Percentiles rank a stretch among this genome's conserved stretches.
phyloP scores from a whole-genome alignment of 2,329 filamentous ascomycete genomes.

The Elsinoe fawcettii region DNA sequence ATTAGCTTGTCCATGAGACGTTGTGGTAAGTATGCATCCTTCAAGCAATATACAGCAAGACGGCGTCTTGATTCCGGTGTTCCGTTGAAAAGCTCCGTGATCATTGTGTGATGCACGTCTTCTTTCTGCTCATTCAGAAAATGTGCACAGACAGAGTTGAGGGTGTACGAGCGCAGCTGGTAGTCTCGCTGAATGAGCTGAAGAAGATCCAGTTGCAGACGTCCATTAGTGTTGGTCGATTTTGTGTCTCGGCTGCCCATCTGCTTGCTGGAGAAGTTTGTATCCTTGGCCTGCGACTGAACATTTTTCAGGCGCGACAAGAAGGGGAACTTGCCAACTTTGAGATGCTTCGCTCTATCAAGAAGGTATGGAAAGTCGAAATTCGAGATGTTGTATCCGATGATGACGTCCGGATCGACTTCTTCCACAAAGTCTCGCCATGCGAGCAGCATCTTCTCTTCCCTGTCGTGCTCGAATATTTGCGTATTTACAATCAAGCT shows the following conservation, averaged over 20 bases:
- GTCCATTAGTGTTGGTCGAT: conserved; percentile 85
- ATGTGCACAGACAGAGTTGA: conserved; percentile 92
- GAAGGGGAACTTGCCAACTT: conserved; percentile 70
- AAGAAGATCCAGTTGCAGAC: conserved; percentile 86
- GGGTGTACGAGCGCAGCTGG: conserved; percentile 89
- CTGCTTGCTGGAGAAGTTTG: conserved; percentile 94
- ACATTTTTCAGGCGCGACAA: conserved; percentile 73
- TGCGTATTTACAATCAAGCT: conserved; percentile 93
- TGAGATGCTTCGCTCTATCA: conserved; percentile 77
- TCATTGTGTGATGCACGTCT: conserved; percentile 98
- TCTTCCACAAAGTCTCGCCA: conserved; percentile 87
- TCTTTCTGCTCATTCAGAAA: conserved; percentile 97
- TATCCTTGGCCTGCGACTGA: conserved; percentile 63
- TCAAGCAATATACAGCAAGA: conserved; percentile 90
- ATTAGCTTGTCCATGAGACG: conserved; percentile 95
- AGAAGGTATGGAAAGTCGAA: conserved; percentile 97
- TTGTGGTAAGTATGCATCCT: conserved; percentile 93
- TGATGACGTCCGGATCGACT: conserved; percentile 94
- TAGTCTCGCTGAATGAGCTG: conserved; percentile 92
- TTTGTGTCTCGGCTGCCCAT: conserved; percentile 96
- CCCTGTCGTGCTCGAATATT: conserved; percentile 71
- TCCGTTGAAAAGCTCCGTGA: conserved; percentile 94
- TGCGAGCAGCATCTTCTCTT: conserved; percentile 81
- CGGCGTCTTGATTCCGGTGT: conserved; percentile 86
- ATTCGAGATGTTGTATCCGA: conserved; percentile 97